phyloP scores from a whole-genome alignment of 1,284 basidiomycete genomes.

The Mycosarcoma mackinlayi region DNA sequence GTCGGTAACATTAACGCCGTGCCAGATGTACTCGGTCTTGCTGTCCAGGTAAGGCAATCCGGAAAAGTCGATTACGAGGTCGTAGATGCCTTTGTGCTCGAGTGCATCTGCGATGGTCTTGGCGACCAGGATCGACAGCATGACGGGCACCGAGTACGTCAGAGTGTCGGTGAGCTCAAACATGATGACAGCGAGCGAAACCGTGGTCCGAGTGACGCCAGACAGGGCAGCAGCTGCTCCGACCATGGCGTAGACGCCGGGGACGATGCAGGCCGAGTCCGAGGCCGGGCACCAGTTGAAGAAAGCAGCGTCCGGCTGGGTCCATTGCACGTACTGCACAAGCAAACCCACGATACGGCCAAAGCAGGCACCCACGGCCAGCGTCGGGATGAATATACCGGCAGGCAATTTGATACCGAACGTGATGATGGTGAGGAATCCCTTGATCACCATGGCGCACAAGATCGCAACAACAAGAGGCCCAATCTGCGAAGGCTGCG shows the following conservation, averaged over 20 bases:
- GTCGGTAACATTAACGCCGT: constrained; percentile 54
- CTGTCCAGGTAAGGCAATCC: constrained; percentile 82
- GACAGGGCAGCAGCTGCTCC: constrained; percentile 83
- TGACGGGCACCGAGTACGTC: constrained; percentile 93
- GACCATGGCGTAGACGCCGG: constrained; percentile 84
- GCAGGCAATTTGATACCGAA: constrained; percentile 83
- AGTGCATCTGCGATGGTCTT: constrained; percentile 86
- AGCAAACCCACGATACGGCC: constrained; percentile 88
- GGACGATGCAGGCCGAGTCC: constrained; percentile 72
- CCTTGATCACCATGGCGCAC: constrained; percentile 71
- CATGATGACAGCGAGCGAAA: constrained; percentile 95
- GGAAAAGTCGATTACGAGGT: constrained; percentile 85
- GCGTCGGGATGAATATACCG: constrained; percentile 94
- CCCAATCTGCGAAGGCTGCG: constrained; percentile 75
- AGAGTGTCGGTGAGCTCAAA: constrained; percentile 94
- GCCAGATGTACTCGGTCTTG: constrained; percentile 88
- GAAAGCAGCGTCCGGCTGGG: constrained; percentile 75
- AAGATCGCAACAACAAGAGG: constrained; percentile 78
- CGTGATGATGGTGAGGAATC: constrained; percentile 87
- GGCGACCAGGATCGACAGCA: constrained; percentile 85
- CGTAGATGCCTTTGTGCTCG: constrained; percentile 94
- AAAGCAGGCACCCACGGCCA: constrained; percentile 93
- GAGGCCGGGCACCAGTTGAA: constrained; percentile 71
- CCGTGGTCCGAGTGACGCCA: constrained; percentile 80
- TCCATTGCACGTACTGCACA: constrained; percentile 81